These are phyloP conservation scores for Bremia lactucae DNA, from an alignment of 352 stramenopile genomes.

Conservation along the genomic window DNA sequence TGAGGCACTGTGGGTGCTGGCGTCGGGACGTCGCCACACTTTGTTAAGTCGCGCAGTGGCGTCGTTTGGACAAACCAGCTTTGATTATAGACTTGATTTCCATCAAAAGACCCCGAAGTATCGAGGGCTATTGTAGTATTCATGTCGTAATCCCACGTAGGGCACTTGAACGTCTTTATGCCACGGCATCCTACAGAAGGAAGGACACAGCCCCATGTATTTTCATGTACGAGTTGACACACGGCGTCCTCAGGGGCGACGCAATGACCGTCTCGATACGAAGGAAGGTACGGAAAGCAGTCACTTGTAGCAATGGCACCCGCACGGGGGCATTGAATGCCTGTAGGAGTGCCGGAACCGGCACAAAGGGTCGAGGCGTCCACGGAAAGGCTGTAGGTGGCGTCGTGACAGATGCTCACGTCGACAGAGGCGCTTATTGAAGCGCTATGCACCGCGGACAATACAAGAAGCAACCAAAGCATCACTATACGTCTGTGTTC, in stretches of 20 bases:
- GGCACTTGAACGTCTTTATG: conserved; percentile 13
- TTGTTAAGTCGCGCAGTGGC: conserved; percentile 18
- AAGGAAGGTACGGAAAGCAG: conserved; percentile 30
- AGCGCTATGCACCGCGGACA: conserved; percentile 4
- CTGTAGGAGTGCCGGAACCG: conserved; percentile 21
- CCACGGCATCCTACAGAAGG: conserved; percentile 22
- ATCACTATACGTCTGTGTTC: no score
- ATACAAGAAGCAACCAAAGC: conserved; percentile 5
- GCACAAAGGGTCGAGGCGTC: conserved; percentile 20
- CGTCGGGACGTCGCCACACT: conserved; percentile 21
- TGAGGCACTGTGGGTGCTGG: conserved; percentile 17
- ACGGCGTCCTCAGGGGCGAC: conserved; percentile 28
- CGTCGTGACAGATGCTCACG: conserved; percentile 36
- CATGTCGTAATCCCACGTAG: conserved; percentile 21
- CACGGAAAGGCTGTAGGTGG: conserved; percentile 27
- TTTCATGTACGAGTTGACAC: conserved; percentile 21
- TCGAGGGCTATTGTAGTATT: conserved; percentile 19
- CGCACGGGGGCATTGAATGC: conserved; percentile 22
- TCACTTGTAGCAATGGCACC: conserved; percentile 24
- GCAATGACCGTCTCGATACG: conserved; percentile 17
- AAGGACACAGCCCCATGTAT: conserved; percentile 37
- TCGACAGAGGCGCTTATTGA: conserved; percentile 8
- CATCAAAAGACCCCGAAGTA: conserved; percentile 14
- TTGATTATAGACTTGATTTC: conserved; percentile 21
- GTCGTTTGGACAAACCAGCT: conserved; percentile 31